Evolutionary conservation across 2,329 filamentous ascomycete species (phyloP), one percentile per base, ranked within the genome.

Genomic region (Pyrenochaeta sp.): DNA sequence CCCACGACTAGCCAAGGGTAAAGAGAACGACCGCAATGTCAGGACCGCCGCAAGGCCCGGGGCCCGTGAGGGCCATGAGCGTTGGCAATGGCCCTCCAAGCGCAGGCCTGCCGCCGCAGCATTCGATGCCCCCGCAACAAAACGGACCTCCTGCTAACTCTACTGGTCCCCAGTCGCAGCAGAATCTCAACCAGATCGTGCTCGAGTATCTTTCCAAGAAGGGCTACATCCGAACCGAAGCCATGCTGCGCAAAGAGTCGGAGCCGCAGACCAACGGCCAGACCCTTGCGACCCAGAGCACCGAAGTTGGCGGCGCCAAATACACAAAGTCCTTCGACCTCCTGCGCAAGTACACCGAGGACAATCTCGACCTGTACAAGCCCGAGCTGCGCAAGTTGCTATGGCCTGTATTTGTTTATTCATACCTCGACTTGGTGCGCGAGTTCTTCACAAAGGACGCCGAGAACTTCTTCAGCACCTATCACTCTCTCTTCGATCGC

Each of bases 121-220:
- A 63, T 49, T 74, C 75, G 59, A 76, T 79, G 68, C 69, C 74
- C 43, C 74, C 77, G 49, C 76, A 78, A 50, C 75, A 74, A 41
- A 69, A 73, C 42, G 74, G 74, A 28, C 73, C 77, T 47, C 72
- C 79, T 47, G 71, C 76, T 51, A 63, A 71, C 58, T 70, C 77
- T 44, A 67, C 76, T 34, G 72, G 63, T n/a, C 58, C 71, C 10
- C 86, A 90, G 74, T 90, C 88, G 2, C 90, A 93, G 52, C 90
- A 95, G 63, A 96, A 96, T 66, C 73, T 96, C 1, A 97, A 97
- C 63, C 91, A 96, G 60, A 97, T 97, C 72, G 93, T 99, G 3
- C 92, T 96, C 7, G 94, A 99, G 61, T 99, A 99, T 70, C 80
- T 99, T 1, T 84, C 91, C 2, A 99, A 99, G 71, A 92, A 96